Base-by-base conservation (phyloP, 257 asterid species). In the Haberlea rhodopensis region DNA sequence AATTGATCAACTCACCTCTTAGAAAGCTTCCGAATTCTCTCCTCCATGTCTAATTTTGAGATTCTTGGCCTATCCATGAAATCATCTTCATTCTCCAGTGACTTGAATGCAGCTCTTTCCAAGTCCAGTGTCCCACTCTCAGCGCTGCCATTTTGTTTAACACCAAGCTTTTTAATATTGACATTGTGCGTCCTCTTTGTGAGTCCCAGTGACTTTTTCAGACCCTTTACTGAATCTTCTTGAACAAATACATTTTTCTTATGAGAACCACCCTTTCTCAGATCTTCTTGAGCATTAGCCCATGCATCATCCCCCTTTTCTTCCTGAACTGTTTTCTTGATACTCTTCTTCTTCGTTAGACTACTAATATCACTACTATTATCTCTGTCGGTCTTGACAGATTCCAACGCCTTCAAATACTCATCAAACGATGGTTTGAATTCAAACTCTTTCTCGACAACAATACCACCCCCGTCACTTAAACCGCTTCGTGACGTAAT, bases 21-120 rank as follows among this genome's bases (percentile, higher is more conserved):
- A 22, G 97, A 96, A 60, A 92, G 96, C 80, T 74, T 92, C 74
- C 82, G 96, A 59, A 92, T 84, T 80, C 99, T 89, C 73, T 81
- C 97, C 59, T 92, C 99, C 97, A 85, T 92, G 70, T 82, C 99
- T 37, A 77, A 85, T 69, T 69, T 87, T 1, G 97, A 68, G 29
- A 92, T 69, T 70, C 94, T 85, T 60, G 87, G 87, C 76, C 65
- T 76, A 43, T 73, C 91, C 37, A 71, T 60, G 15, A 73, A 71
- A 66, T 61, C 80, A 53, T 67, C 79, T 40, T 53, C 73, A 45
- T 62, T 51, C 45, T 82, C 86, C 85, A 85, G 64, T 28, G 87
- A 46, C 80, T 53, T 85, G 70, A 92, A 92, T 21, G 99, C 96
- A 66, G 77, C 94, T 79, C 97, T 76, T 29, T 92, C 97, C 79